Percentiles rank a stretch among this genome's conserved stretches.
phyloP scores from a whole-genome alignment of 2,329 filamentous ascomycete species.

The Fusarium goolgardi region DNA sequence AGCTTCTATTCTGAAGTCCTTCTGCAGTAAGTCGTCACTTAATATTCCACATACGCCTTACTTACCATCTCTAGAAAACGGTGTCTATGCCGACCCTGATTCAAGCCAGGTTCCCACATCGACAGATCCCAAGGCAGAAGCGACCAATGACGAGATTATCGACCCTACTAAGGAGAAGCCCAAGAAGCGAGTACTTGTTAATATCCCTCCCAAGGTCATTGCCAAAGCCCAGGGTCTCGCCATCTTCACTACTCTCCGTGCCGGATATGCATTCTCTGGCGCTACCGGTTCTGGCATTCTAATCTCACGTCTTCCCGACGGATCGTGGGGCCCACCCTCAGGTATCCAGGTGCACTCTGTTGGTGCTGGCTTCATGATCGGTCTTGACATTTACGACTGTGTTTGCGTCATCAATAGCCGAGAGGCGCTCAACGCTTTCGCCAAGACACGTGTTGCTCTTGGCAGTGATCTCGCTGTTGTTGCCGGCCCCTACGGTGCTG shows the following conservation, averaged over 20 bases:
- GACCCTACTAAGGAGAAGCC: slow-evolving; percentile 54
- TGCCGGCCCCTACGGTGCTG: slow-evolving; percentile 76
- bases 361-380: slow-evolving; percentile 82
- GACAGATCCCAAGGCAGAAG: slow-evolving; percentile 48
- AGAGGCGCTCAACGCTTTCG: slow-evolving; percentile 81
- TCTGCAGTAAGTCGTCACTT: slow-evolving; percentile 74
- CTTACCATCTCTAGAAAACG: slow-evolving; percentile 57
- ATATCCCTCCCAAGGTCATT: slow-evolving; percentile 70
- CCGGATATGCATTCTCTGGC: slow-evolving; percentile 73
- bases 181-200: slow-evolving; percentile 63
- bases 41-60: background rate
- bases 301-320: slow-evolving; percentile 70
- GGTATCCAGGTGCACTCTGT: slow-evolving; percentile 85
- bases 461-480: slow-evolving; percentile 82
- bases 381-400: slow-evolving; percentile 89
- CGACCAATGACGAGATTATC: slow-evolving; percentile 46
- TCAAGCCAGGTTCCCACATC: slow-evolving; percentile 48
- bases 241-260: slow-evolving; percentile 78
- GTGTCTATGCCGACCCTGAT: slow-evolving; percentile 60
- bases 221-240: slow-evolving; percentile 74
- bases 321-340: slow-evolving; percentile 81
- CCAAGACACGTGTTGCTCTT: slow-evolving; percentile 77
- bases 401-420: slow-evolving; percentile 86
- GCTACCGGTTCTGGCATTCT: slow-evolving; percentile 74
- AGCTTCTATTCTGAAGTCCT: slow-evolving; percentile 82